These are phyloP conservation scores for Yueomyces sp. DNA, from an alignment of 805 yeast species.

Conservation along the genomic window DNA sequence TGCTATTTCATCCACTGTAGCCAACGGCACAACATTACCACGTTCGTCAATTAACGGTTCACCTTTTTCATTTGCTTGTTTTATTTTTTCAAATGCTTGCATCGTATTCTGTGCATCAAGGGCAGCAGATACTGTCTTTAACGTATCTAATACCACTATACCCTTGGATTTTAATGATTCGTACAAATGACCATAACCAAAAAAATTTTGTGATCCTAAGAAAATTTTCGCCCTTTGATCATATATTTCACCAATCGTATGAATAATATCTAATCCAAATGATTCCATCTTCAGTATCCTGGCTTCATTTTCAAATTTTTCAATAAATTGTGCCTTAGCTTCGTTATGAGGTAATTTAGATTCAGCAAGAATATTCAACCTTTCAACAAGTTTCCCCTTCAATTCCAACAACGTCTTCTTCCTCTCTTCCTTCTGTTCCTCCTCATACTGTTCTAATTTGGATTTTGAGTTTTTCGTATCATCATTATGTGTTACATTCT, in stretches of 20 bases:
- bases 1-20: slow-evolving; percentile 49
- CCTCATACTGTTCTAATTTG: slow-evolving; percentile 50
- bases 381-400: slow-evolving; percentile 40
- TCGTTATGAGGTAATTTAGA: slow-evolving; percentile 44
- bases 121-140: slow-evolving; percentile 58
- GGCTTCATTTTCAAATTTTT: slow-evolving; percentile 66
- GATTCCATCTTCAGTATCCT: slow-evolving; percentile 72
- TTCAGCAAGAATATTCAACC: slow-evolving; percentile 43
- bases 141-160: slow-evolving; percentile 58
- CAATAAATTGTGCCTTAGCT: slow-evolving; percentile 47
- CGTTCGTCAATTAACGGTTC: slow-evolving; percentile 32
- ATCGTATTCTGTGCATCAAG: slow-evolving; percentile 68
- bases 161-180: slow-evolving; percentile 63
- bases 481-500: slow-evolving; percentile 23
- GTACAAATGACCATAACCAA: slow-evolving; percentile 62
- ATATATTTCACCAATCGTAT: slow-evolving; percentile 60
- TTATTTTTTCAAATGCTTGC: slow-evolving; percentile 59
- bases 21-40: slow-evolving; percentile 43
- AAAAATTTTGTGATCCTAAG: slow-evolving; percentile 47
- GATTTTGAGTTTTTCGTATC: slow-evolving; percentile 10
- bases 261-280: slow-evolving; percentile 71
- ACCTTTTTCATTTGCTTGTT: slow-evolving; percentile 32
- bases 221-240: slow-evolving; percentile 50
- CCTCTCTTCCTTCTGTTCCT: slow-evolving; percentile 57
- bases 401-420: slow-evolving; percentile 52